A percentile compares a stretch with the other conserved stretches of the same genome.
phyloP scores from a whole-genome alignment of 805 yeast genomes.

The Zygosaccharomyces rouxii region DNA sequence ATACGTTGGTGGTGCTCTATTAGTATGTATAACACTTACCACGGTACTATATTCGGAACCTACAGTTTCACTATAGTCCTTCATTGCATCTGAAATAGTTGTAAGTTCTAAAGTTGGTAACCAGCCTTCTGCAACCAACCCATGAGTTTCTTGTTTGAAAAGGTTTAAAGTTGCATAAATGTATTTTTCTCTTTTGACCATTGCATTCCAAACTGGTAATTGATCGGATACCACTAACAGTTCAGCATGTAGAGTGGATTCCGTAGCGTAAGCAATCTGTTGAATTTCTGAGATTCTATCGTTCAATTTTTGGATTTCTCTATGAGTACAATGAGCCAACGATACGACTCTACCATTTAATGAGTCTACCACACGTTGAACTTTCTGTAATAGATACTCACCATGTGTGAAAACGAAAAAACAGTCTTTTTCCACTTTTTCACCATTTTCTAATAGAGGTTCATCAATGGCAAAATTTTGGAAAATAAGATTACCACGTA shows the following conservation, averaged over 20 bases:
- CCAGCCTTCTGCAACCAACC: conserved; percentile 96
- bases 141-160: conserved; percentile 78
- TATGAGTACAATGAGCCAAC: conserved; percentile 42
- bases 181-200: conserved; percentile 73
- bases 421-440: conserved; percentile 62
- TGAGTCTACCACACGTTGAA: conserved; percentile 81
- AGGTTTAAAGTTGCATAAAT: conserved; percentile 71
- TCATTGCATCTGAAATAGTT: conserved; percentile 59
- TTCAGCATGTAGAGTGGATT: conserved; percentile 69
- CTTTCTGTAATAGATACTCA: conserved; percentile 60
- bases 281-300: conserved; percentile 49
- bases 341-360: conserved; percentile 66
- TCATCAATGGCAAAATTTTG: conserved; percentile 69
- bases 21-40: conserved; percentile 59
- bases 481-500: conserved; percentile 86
- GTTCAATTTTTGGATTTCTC: conserved; percentile 40
- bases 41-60: conserved; percentile 50
- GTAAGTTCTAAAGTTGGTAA: conserved; percentile 74
- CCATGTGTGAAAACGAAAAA: conserved; percentile 94
- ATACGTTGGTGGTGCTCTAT: conserved; percentile 88
- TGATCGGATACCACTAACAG: conserved; percentile 72
- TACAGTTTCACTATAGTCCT: conserved; percentile 39
- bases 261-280: conserved; percentile 59
- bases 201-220: conserved; percentile 67
- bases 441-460: conserved; percentile 57